Conservation (phyloP, 352 stramenopile species). For the Phytophthora parvispora region DNA sequence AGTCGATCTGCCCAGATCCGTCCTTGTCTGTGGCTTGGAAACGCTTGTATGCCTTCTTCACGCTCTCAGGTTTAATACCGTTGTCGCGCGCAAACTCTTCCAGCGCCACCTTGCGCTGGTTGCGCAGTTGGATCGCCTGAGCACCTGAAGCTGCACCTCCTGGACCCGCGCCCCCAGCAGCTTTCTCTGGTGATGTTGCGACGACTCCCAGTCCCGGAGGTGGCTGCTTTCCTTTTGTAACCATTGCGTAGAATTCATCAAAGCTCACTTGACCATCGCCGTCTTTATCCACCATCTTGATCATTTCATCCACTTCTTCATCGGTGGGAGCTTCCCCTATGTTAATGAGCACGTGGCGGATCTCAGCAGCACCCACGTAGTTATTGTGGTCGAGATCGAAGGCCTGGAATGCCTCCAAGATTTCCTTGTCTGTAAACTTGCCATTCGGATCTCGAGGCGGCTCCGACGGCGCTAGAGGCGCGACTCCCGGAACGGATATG, state of each 20-base stretch:
- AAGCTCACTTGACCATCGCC: constrained; percentile 96
- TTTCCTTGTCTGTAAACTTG: constrained; percentile 98
- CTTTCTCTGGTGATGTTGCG: constrained; percentile 40
- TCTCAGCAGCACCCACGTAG: constrained; percentile 95
- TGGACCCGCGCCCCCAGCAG: constrained; percentile 26
- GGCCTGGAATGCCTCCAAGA: constrained; percentile 94
- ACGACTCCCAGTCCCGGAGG: constrained; percentile 83
- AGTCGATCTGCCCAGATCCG: constrained; percentile 96
- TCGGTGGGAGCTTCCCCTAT: constrained; percentile 96
- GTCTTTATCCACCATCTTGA: constrained; percentile 97
- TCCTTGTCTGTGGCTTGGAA: constrained; percentile 97
- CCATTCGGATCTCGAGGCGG: constrained; percentile 92
- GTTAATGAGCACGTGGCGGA: constrained; percentile 96
- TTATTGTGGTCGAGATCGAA: constrained; percentile 98
- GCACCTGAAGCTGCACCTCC: constrained; percentile 49
- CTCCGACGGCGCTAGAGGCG: constrained; percentile 71
- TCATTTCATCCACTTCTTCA: constrained; percentile 98
- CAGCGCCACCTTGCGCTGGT: constrained; percentile 91
- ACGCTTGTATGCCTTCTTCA: constrained; percentile 98
- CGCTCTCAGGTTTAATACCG: constrained; percentile 96
- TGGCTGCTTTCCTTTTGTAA: constrained; percentile 94
- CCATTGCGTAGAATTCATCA: constrained; percentile 97
- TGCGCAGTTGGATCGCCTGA: constrained; percentile 93
- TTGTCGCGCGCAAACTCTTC: constrained; percentile 97
- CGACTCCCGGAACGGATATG: constrained; percentile 56